Conservation (phyloP, 2,329 filamentous ascomycete species). For the Ascosphaera apis region DNA sequence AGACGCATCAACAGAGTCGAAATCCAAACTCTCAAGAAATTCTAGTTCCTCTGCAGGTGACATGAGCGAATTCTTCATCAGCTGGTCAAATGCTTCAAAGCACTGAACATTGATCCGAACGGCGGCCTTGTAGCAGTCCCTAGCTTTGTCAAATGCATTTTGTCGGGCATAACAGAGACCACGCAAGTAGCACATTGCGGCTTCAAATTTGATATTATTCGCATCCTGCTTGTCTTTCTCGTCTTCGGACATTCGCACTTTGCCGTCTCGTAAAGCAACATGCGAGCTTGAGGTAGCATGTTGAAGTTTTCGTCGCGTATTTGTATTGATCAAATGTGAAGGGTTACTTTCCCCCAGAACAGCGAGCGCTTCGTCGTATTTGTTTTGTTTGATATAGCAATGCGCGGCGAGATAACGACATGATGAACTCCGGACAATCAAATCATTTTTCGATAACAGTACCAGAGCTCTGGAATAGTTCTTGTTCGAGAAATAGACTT, state of each 20-base stretch:
- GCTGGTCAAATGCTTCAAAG: conserved; percentile 92
- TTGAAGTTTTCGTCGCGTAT: conserved; percentile 45
- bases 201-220: conserved; percentile 65
- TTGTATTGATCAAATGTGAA: conserved; percentile 58
- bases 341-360: conserved; percentile 85
- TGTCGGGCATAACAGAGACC: conserved; percentile 91
- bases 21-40: conserved; percentile 72
- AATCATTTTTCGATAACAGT: conserved; percentile 62
- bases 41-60: conserved; percentile 71
- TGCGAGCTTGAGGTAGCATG: conserved; percentile 34
- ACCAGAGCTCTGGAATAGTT: conserved; percentile 84
- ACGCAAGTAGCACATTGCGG: conserved; percentile 87
- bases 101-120: conserved; percentile 94
- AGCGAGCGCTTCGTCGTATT: conserved; percentile 68
- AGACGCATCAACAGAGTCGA: conserved; percentile 54
- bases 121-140: conserved; percentile 96
- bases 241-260: conserved; percentile 28
- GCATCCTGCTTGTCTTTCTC: conserved; percentile 44
- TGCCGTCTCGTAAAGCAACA: conserved; percentile 25
- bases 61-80: conserved; percentile 92
- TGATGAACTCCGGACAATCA: conserved; percentile 58
- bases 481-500: conserved; percentile 85
- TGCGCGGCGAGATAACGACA: conserved; percentile 86
- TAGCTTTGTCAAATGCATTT: conserved; percentile 89
- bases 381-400: conserved; percentile 78